A percentile compares a stretch with the other conserved stretches of the same genome.
phyloP scores from a whole-genome alignment of 1,284 basidiomycete genomes.

The Fomitopsis palustris region DNA sequence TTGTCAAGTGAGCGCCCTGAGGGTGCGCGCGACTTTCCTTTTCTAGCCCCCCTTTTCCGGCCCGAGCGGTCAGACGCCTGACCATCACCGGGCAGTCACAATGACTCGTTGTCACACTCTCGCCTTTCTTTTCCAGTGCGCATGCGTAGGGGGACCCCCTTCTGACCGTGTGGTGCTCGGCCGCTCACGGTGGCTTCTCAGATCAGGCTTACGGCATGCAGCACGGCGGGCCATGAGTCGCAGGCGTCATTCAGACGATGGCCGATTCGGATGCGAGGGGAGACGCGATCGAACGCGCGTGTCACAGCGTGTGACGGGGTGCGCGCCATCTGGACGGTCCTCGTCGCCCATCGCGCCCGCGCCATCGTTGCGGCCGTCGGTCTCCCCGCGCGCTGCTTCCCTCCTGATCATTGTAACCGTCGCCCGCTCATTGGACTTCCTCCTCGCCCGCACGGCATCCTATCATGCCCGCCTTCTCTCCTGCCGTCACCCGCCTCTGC shows the following conservation, averaged over 20 bases:
- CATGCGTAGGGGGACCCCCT: too few relatives aligned
- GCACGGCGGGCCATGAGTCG: too few relatives aligned
- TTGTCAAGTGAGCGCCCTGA: conserved; percentile 5
- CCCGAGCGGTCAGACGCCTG: not conserved
- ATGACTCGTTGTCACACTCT: not conserved
- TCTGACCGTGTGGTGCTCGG: too few relatives aligned
- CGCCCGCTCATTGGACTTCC: not conserved
- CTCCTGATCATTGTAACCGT: not conserved
- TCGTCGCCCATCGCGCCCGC: not conserved
- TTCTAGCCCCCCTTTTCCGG: not conserved
- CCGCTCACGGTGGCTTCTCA: too few relatives aligned
- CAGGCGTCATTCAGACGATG: too few relatives aligned
- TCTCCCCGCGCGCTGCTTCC: not conserved
- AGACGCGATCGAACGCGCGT: not conserved
- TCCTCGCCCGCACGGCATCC: not conserved
- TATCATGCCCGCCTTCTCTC: conserved; percentile 14
- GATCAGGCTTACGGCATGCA: too few relatives aligned
- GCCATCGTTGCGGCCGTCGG: not conserved
- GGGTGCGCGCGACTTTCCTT: not conserved
- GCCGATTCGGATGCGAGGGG: too few relatives aligned
- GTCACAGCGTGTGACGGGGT: not conserved
- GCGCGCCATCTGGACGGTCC: not conserved
- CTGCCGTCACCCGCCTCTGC: conserved; percentile 23
- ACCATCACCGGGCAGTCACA: not conserved
- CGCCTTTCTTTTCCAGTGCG: not conserved